Evolutionary conservation across 495 filamentous ascomycete genomes (phyloP).

Genomic region (Neurospora intermedia): DNA sequence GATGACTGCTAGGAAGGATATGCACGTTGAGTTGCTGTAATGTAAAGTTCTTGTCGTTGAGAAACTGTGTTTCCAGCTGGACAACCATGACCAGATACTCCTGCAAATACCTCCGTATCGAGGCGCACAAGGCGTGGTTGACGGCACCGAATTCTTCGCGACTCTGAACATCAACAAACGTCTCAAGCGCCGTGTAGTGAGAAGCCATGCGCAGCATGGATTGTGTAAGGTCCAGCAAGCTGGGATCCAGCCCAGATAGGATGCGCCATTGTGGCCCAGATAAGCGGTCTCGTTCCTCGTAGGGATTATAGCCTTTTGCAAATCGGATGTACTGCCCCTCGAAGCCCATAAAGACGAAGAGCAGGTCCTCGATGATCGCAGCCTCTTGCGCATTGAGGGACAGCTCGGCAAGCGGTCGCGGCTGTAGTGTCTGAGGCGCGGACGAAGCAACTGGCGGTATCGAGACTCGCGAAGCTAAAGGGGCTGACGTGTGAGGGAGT

Average conservation of each 20-base stretch:
- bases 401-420: conserved; percentile 59
- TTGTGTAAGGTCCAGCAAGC: conserved; percentile 72
- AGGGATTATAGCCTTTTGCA: conserved; percentile 65
- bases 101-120: conserved; percentile 80
- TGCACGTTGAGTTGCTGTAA: conserved; percentile 87
- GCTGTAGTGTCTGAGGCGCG: conserved; percentile 61
- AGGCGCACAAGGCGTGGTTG: conserved; percentile 89
- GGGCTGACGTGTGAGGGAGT: conserved; percentile 76
- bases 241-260: conserved; percentile 77
- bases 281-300: conserved; percentile 74
- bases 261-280: conserved; percentile 72
- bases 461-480: conserved; percentile 76
- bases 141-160: conserved; percentile 91
- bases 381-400: conserved; percentile 73
- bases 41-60: conserved; percentile 80
- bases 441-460: conserved; percentile 66
- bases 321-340: conserved; percentile 96
- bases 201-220: conserved; percentile 94
- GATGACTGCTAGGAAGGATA: conserved; percentile 77
- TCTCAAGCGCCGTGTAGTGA: conserved; percentile 80
- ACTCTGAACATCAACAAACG: conserved; percentile 88
- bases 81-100: conserved; percentile 89
- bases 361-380: conserved; percentile 75
- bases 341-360: conserved; percentile 97
- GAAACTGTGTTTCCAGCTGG: conserved; percentile 82